These are phyloP conservation scores for Saccharomycopsis oosterbeekiorum DNA, from an alignment of 805 yeast genomes.

Conservation along the genomic window DNA sequence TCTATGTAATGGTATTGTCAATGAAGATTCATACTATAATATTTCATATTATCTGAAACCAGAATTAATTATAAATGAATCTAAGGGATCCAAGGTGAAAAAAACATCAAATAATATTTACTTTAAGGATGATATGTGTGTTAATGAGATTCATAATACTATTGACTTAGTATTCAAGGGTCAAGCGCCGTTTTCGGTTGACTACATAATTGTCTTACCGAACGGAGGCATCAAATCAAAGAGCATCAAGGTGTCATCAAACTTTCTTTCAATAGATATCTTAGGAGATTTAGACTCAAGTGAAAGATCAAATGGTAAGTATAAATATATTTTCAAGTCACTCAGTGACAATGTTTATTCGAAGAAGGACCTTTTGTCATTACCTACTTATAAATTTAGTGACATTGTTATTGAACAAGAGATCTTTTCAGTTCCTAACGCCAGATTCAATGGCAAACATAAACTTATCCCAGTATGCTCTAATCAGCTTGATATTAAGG, in stretches of 20 bases:
- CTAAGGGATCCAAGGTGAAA: constrained; percentile 21
- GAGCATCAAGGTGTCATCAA: constrained; percentile 41
- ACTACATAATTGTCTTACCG: constrained; percentile 54
- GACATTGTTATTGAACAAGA: constrained; percentile 36
- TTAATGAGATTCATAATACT: constrained; percentile 34
- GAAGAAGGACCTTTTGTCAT: constrained; percentile 27
- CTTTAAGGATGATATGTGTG: constrained; percentile 35
- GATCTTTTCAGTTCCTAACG: constrained; percentile 56
- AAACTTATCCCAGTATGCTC: constrained; percentile 43
- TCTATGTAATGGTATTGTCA: constrained; percentile 41
- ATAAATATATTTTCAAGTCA: constrained; percentile 49
- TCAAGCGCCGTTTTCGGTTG: constrained; percentile 56
- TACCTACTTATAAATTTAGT: constrained; percentile 23
- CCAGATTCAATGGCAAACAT: constrained; percentile 33
- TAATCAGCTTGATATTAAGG: constrained; percentile 25
- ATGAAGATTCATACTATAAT: constrained; percentile 27
- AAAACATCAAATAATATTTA: constrained; percentile 21
- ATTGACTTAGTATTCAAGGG: constrained; percentile 47
- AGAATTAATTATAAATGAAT: constrained; percentile 29
- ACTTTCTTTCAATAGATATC: constrained; percentile 38
- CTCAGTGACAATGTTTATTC: constrained; percentile 59
- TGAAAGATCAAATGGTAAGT: constrained; percentile 43
- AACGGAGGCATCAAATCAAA: constrained; percentile 34
- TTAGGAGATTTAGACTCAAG: constrained; percentile 14
- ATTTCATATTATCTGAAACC: constrained; percentile 41